These are phyloP conservation scores for Oryza meridionalis DNA, from an alignment of 176 grass and related monocot genomes.

Conservation along the genomic window DNA sequence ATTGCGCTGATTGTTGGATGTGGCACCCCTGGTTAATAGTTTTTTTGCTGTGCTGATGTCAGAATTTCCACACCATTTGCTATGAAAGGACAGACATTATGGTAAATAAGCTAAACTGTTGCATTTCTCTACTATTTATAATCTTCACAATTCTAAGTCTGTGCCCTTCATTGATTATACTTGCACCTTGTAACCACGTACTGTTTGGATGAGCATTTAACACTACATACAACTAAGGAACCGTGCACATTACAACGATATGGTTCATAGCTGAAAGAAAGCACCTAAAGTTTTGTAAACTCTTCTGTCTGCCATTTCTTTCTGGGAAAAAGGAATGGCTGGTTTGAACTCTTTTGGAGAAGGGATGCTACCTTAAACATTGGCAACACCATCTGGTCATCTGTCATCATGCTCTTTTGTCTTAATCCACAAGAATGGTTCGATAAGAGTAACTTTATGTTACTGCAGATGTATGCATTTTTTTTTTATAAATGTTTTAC, in stretches of 20 bases:
- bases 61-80: background rate
- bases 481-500: background rate
- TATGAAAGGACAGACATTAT: background rate
- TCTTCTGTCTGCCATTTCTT: slow-evolving; percentile 2
- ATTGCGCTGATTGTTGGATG: background rate
- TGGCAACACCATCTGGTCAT: background rate
- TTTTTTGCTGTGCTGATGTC: background rate
- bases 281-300: slow-evolving; percentile 6
- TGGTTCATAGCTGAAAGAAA: background rate
- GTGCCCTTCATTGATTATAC: background rate
- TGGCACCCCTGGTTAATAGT: background rate
- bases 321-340: background rate
- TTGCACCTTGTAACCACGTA: slow-evolving; percentile 7
- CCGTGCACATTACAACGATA: background rate
- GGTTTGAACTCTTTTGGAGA: background rate
- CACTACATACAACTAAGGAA: slow-evolving; percentile 18
- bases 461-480: background rate
- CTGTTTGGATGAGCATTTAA: slow-evolving; percentile 12
- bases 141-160: slow-evolving; percentile 1
- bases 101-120: slow-evolving; percentile 23
- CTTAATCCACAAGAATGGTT: background rate
- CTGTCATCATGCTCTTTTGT: background rate
- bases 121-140: background rate
- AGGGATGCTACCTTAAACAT: background rate
- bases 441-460: background rate